phyloP scores from a whole-genome alignment of 148 eudicot genomes.

The Limonium bicolor region DNA sequence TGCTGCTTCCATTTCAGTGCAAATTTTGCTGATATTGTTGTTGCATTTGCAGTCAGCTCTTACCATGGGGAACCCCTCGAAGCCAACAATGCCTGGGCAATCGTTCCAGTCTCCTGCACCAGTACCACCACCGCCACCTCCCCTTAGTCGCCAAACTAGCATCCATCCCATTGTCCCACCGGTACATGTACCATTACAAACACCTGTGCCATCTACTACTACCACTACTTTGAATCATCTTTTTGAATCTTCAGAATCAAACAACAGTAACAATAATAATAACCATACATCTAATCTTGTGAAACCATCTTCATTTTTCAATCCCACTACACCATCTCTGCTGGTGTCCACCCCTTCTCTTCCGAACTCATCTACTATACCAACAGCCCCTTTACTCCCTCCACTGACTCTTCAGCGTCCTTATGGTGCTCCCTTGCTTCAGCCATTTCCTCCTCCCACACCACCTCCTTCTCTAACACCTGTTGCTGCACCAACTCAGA shows the following conservation, averaged over 20 bases:
- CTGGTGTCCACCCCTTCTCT: constrained; percentile 20
- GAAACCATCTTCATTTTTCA: constrained; percentile 59
- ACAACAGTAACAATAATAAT: constrained; percentile 22
- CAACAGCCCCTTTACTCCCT: constrained; percentile 57
- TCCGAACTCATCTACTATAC: constrained; percentile 37
- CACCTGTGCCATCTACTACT: constrained; percentile 21
- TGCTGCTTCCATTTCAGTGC: no score
- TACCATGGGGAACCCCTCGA: constrained; percentile 35
- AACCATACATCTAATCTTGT: constrained; percentile 38
- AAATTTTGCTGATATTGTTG: no score
- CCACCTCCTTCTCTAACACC: constrained; percentile 78
- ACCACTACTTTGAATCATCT: constrained; percentile 34
- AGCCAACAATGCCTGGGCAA: constrained; percentile 22
- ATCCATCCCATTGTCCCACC: constrained; percentile 22
- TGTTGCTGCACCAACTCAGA: constrained; percentile 20
- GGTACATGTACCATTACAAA: constrained; percentile 16
- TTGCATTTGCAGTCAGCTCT: constrained; percentile 68
- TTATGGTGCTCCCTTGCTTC: constrained; percentile 66
- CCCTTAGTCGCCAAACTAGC: constrained; percentile 23
- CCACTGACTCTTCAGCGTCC: constrained; percentile 45
- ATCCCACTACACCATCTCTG: constrained; percentile 26
- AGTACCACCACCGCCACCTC: no score
- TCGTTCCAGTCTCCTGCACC: constrained; percentile 22
- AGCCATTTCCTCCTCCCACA: constrained; percentile 93
- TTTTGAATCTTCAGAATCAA: constrained; percentile 19